Evolutionary conservation across 2,329 filamentous ascomycete species (phyloP), one percentile per base, ranked within the genome.

Genomic region (Stenocarpella maydis): DNA sequence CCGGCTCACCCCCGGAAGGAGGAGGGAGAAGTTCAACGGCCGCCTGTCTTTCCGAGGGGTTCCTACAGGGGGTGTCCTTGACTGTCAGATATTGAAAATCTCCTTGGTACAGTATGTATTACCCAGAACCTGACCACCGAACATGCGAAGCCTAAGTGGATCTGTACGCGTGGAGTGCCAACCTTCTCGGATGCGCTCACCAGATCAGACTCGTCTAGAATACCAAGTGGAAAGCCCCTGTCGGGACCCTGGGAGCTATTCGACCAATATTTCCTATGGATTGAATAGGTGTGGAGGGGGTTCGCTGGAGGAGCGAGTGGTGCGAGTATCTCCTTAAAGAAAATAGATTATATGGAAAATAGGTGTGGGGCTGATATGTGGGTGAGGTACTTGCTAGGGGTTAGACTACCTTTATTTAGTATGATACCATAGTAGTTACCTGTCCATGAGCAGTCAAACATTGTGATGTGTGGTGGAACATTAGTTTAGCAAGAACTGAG

Each of bases 1-100:
- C 55, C 58, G 58, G 58, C 58, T n/a, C n/a, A 28, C 58, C 58
- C 58, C 58, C 37, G 58, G 43, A 49, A 37, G 28, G 58, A 43
- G 28, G 8, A 19, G 26, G 12, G 8, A 19, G 26, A 12, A 47
- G 26, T 24, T 43, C 12, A 61, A 34, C n/a, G 41, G 41, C 58
- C 58, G 58, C 41, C 41, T 41, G 58, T 34, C 34, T 61, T 24
- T 3, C 24, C 19, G 41, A 37, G 17, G 58, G 43, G 31, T 7
- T 21, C 8, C 7, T 37, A 21, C 58, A 49, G 41, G 58, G 58
- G 10, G 10, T 9, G 28, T 26, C 41, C 58, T 47, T 63, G 58
- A 34, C 28, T 8, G 1, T 9, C 19, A n/a, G 14, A 47, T 34
- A 61, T 61, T 37, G 47, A 28, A 28, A 21, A 21, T 19, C 37